Evolutionary conservation across 805 yeast genomes (phyloP), one percentile per base, ranked within the genome.

Genomic region (Suhomyces faveliae): DNA sequence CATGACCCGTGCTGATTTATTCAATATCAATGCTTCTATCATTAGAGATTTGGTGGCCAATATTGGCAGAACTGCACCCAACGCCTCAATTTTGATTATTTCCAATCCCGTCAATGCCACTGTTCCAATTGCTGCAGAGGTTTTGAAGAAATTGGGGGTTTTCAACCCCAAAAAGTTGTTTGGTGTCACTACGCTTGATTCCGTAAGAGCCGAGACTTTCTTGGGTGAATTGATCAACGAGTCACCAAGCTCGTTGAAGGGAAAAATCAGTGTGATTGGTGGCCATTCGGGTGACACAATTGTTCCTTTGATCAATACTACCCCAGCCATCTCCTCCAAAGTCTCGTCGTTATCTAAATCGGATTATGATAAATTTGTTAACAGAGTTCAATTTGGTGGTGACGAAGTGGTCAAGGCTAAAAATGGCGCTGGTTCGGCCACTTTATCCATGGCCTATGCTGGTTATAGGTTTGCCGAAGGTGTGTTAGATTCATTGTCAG

Each of bases 351-450:
- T 62, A 29, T 35, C 59, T 6, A 51, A 49, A 21, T 42, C 55
- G 7, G 52, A 57, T 33, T 57, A 60, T 44, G 57, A 51, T 11
- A 48, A 59, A 30, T 71, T 73, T 51, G 56, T 73, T 41, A 57
- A 71, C 56, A 62, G 78, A 52, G 78, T 73, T 37, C 78, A 73
- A 55, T 73, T 64, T 52, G 96, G 96, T 51, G 98, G 98, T 64
- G 98, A 91, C 67, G 97, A 92, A 71, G 96, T 91, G 40, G 98
- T 91, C 52, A 78, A 87, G 72, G 97, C 97, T 44, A 91, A 91
- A 74, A 86, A 88, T 60, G 97, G 97, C 52, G 84, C 84, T 42
- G 97, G 97, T 22, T 89, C 96, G 35, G 97, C 97, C 45, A 91
- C 98, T 24, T 77, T 91, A 55, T 87, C 96, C 15, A 92, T 91